Evolutionary conservation across 2,329 filamentous ascomycete genomes (phyloP), one percentile per base, ranked within the genome.

Genomic region (Fusarium nodosum): DNA sequence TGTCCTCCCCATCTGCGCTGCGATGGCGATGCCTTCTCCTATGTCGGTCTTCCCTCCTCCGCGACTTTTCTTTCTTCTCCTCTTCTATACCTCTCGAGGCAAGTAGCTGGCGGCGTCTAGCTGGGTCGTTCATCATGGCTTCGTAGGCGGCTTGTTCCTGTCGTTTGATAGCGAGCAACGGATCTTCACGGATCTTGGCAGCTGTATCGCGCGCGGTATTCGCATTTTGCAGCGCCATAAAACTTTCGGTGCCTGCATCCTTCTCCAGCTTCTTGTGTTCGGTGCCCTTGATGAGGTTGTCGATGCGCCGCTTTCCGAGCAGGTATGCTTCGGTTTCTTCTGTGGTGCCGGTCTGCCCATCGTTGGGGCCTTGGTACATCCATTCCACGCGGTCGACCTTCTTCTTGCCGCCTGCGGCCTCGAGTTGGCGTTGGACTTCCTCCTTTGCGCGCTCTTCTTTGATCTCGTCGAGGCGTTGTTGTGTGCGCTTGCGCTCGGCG

Each of bases 321-420:
- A 99, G 82, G 78, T 97, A 99, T 6, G 92, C 93, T 77, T 99
- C 96, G 82, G 93, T 94, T 81, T 98, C 96, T 79, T 97, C 95
- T 7, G 87, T 88, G 39, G 88, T 93, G 31, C 91, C 91, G n/a
- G 85, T 84, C 75, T 92, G 90, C 36, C 93, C 93, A 75, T 88
- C 85, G 51, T 91, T 91, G 10, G 96, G 94, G 2, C 95, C 95
- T 73, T 91, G 89, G 81, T 99, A 99, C 93, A 99, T 97, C 93
- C 96, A 99, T 75, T 98, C 96, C 28, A 99, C 95, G 36, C 94
- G 90, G 74, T 95, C 91, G 31, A 91, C 82, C 55, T 91, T 87
- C 76, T 93, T 94, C 74, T 87, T 89, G 58, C 94, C 94, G 38
- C 96, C 96, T 1, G 94, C 91, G 4, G 91, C 90, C 80, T 97